Evolutionary conservation across 2,329 filamentous ascomycete species (phyloP).

Genomic region (Colletotrichum liaoningense): DNA sequence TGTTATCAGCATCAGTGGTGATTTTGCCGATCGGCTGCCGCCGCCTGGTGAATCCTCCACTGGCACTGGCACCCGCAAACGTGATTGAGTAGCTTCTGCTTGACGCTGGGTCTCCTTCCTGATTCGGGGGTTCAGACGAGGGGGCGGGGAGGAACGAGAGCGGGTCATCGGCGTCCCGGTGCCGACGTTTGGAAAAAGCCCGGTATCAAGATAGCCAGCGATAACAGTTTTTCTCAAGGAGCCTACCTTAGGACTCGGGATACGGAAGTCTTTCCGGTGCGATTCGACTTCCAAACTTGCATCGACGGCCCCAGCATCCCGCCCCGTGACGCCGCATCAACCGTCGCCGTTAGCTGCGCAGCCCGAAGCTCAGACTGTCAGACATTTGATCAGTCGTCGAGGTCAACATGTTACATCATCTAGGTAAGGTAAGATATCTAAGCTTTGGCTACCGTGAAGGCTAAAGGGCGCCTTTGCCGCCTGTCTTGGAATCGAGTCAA

Average conservation of each 20-base stretch:
- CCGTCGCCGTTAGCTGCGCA: background rate
- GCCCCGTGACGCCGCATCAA: conserved; percentile 28
- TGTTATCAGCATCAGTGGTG: conserved; percentile 30
- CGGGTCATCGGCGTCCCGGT: conserved; percentile 30
- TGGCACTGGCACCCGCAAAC: conserved; percentile 1
- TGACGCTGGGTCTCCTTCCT: conserved; percentile 29
- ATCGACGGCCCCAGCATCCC: conserved; percentile 2
- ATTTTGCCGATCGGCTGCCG: conserved; percentile 34
- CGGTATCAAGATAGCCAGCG: conserved; percentile 13
- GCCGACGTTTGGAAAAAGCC: conserved; percentile 11
- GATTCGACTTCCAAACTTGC: background rate
- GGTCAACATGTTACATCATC: conserved; percentile 4
- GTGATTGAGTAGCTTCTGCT: background rate
- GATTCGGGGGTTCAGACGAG: conserved; percentile 20
- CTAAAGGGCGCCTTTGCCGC: conserved; percentile 9
- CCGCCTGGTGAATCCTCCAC: conserved; percentile 17
- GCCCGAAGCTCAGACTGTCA: background rate
- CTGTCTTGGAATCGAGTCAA: background rate
- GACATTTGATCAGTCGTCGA: conserved; percentile 13
- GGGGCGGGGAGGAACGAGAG: background rate
- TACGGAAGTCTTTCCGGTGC: background rate
- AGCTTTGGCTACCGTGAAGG: background rate
- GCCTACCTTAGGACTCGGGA: too few species aligned
- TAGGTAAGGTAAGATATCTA: background rate
- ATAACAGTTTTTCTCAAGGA: background rate